phyloP scores from a whole-genome alignment of 192 early-diverging fungal species.

The Piromyces sp. region DNA sequence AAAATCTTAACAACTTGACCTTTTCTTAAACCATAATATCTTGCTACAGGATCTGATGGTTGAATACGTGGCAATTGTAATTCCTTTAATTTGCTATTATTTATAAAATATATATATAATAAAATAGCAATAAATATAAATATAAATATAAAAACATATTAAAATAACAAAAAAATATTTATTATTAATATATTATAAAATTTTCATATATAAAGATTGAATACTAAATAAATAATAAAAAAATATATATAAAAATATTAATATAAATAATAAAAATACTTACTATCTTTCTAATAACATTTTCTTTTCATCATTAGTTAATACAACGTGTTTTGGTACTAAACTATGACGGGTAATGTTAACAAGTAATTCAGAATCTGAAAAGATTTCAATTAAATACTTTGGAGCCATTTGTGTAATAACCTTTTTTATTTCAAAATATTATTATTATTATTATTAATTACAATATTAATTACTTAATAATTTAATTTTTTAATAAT shows the following conservation, averaged over 20 bases:
- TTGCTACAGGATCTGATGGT: constrained; percentile 73
- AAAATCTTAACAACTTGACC: constrained; percentile 82
- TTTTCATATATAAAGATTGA: too few species aligned
- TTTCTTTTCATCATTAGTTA: constrained; percentile 73
- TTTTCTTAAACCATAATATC: constrained; percentile 74
- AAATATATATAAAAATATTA: not conserved
- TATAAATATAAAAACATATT: too few species aligned
- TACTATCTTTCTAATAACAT: constrained; percentile 81
- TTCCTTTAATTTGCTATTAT: constrained; percentile 67
- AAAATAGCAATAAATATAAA: too few species aligned
- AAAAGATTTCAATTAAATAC: constrained; percentile 67
- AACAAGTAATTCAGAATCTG: constrained; percentile 80
- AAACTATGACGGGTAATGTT: constrained; percentile 93
- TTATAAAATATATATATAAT: too few species aligned
- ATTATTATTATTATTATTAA: too few species aligned
- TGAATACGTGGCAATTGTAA: constrained; percentile 87
- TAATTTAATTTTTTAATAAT: too few species aligned
- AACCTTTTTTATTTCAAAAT: constrained; percentile 9
- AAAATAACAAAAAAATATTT: not conserved
- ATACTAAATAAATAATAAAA: too few species aligned
- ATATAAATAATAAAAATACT: constrained; percentile 8
- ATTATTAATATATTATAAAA: not conserved
- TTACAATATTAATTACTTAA: too few species aligned
- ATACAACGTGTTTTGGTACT: constrained; percentile 84
- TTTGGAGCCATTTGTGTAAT: constrained; percentile 47